Conservation (phyloP, 2,329 filamentous ascomycete genomes). For the Coniochaeta prunicola region DNA sequence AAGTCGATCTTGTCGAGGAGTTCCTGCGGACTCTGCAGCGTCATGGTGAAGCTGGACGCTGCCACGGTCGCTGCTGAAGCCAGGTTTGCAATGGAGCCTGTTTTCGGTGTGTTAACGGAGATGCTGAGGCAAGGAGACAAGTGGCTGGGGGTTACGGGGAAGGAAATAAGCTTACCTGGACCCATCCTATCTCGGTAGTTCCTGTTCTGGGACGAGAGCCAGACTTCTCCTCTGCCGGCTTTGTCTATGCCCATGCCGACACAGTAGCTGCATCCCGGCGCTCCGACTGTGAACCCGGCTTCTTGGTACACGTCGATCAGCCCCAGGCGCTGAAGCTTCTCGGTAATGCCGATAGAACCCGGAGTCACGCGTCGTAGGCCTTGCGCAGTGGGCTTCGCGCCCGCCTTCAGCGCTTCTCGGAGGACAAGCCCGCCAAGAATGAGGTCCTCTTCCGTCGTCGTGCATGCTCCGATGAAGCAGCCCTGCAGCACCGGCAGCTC, state of each 20-base stretch:
- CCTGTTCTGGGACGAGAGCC: conserved; percentile 34
- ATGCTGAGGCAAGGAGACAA: not conserved
- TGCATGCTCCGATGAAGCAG: conserved; percentile 37
- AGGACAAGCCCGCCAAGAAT: conserved; percentile 31
- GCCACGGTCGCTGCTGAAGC: not conserved
- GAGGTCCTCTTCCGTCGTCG: conserved; percentile 34
- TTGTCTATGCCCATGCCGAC: conserved; percentile 32
- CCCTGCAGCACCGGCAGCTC: conserved; percentile 27
- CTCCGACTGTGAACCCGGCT: conserved; percentile 30
- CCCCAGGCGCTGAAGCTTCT: conserved; percentile 22
- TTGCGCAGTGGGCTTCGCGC: conserved; percentile 16
- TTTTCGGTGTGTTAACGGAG: no score
- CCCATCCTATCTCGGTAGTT: conserved; percentile 38
- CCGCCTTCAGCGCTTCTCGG: conserved; percentile 24
- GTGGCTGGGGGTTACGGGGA: not conserved
- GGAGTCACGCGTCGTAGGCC: conserved; percentile 32
- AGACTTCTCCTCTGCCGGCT: conserved; percentile 30
- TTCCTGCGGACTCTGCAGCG: not conserved
- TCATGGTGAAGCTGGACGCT: not conserved
- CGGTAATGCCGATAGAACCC: conserved; percentile 16
- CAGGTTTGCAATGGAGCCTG: not conserved
- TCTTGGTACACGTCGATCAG: conserved; percentile 27
- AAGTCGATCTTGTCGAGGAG: not conserved
- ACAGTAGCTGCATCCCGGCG: conserved; percentile 34
- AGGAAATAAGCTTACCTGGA: not conserved